Conservation (phyloP, 2,329 filamentous ascomycete species). For the Fusarium globosum region DNA sequence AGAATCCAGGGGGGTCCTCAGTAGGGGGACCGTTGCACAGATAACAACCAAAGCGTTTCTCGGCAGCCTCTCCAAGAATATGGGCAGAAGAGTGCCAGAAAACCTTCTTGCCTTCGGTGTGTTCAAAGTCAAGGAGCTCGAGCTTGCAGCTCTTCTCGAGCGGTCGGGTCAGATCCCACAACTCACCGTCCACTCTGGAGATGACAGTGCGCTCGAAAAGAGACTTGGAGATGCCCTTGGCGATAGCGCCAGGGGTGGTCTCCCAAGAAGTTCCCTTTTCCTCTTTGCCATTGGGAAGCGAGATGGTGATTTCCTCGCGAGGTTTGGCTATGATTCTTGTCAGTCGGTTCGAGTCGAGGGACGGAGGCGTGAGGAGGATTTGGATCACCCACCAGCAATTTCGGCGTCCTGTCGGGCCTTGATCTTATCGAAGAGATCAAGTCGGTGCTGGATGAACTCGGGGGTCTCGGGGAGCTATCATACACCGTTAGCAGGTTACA, state of each 20-base stretch:
- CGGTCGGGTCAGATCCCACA: conserved; percentile 94
- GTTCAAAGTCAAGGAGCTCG: conserved; percentile 84
- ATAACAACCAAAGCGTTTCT: conserved; percentile 89
- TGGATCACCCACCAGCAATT: conserved; percentile 57
- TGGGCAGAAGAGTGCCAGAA: conserved; percentile 99
- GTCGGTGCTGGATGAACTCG: conserved; percentile 83
- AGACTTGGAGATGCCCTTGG: conserved; percentile 84
- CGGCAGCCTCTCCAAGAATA: conserved; percentile 93
- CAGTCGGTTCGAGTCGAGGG: conserved; percentile 32
- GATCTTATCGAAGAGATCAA: conserved; percentile 88
- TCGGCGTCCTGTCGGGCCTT: conserved; percentile 87
- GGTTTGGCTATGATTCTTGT: conserved; percentile 66
- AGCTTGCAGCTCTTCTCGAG: conserved; percentile 89
- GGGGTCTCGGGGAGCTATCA: conserved; percentile 63
- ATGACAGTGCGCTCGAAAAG: conserved; percentile 88
- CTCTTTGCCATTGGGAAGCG: conserved; percentile 76
- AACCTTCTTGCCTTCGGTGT: conserved; percentile 77
- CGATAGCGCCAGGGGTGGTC: conserved; percentile 85
- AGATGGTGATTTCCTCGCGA: conserved; percentile 78
- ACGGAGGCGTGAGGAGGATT: not conserved
- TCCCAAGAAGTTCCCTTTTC: conserved; percentile 86
- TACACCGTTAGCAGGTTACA: conserved; percentile 36
- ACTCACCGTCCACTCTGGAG: conserved; percentile 81
- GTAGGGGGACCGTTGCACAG: conserved; percentile 95
- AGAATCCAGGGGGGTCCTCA: conserved; percentile 81